phyloP scores from a whole-genome alignment of 176 grass and related monocot genomes.

The Carex parvula region DNA sequence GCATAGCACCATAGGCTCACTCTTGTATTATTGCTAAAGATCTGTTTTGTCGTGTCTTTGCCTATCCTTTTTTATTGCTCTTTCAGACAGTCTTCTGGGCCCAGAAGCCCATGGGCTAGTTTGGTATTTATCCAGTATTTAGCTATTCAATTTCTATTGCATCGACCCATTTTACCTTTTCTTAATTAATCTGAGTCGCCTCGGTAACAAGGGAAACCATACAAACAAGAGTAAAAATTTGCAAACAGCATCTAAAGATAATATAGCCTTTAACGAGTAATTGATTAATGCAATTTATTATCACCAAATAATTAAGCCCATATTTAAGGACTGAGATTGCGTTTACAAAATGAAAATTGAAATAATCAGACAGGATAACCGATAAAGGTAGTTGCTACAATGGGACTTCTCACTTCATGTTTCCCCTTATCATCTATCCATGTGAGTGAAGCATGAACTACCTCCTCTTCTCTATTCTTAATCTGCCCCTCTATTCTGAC shows the following conservation, averaged over 20 bases:
- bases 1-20: too few relatives aligned
- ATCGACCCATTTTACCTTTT: not conserved
- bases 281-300: not conserved
- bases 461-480: constrained; percentile 29
- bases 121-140: not conserved
- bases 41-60: not conserved
- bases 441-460: constrained; percentile 58
- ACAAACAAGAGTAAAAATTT: not conserved
- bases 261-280: not conserved
- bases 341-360: not conserved
- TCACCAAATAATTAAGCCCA: not conserved
- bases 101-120: not conserved
- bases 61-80: not conserved
- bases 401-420: constrained; percentile 70
- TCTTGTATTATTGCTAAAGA: not conserved
- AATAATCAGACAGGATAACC: not conserved
- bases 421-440: constrained; percentile 71
- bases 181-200: not conserved
- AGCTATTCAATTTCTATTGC: not conserved
- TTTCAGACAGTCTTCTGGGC: not conserved
- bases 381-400: constrained; percentile 50
- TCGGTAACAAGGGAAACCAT: not conserved
- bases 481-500: constrained; percentile 41
- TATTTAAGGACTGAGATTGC: not conserved
- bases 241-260: not conserved